phyloP scores from a whole-genome alignment of 83 land plant genomes.

The Diphasiastrum complanatum region DNA sequence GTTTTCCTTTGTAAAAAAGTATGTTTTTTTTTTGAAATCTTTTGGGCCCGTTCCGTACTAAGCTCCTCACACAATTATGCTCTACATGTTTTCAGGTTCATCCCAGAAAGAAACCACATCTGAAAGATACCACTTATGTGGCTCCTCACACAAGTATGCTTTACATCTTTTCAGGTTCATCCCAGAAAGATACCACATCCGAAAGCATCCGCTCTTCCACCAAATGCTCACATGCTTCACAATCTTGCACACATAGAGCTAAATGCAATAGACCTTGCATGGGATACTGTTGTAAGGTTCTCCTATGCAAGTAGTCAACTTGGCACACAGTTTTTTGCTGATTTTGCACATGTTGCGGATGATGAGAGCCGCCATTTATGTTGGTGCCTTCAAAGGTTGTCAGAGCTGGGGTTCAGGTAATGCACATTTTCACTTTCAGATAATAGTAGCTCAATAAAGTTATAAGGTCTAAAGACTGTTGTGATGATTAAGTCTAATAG shows the following conservation, averaged over 20 bases:
- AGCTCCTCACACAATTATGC: too few relatives aligned
- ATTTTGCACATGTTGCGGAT: slow-evolving; percentile 92
- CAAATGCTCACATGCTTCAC: slow-evolving; percentile 78
- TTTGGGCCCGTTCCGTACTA: too few relatives aligned
- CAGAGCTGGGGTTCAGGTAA: slow-evolving; percentile 81
- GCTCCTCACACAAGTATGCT: too few relatives aligned
- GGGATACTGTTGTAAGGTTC: slow-evolving; percentile 94
- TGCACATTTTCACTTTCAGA: neutral
- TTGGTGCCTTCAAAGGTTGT: slow-evolving; percentile 87
- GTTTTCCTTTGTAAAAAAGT: too few relatives aligned
- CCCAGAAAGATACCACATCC: slow-evolving; percentile 66
- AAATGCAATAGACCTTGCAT: slow-evolving; percentile 88
- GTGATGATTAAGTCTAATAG: neutral
- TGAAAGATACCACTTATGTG: slow-evolving; percentile 46
- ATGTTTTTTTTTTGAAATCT: too few relatives aligned
- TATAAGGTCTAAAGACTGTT: neutral
- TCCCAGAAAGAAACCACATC: slow-evolving; percentile 66
- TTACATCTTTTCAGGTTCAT: too few relatives aligned
- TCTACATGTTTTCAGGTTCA: too few relatives aligned
- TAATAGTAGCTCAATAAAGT: neutral
- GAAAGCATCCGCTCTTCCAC: slow-evolving; percentile 56
- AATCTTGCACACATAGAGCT: slow-evolving; percentile 92
- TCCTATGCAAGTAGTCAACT: slow-evolving; percentile 47
- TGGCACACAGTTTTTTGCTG: slow-evolving; percentile 61
- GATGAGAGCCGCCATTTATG: slow-evolving; percentile 88